These are phyloP conservation scores for Crepidotus variabilis DNA, from an alignment of 768 basidiomycete species.

Conservation along the genomic window DNA sequence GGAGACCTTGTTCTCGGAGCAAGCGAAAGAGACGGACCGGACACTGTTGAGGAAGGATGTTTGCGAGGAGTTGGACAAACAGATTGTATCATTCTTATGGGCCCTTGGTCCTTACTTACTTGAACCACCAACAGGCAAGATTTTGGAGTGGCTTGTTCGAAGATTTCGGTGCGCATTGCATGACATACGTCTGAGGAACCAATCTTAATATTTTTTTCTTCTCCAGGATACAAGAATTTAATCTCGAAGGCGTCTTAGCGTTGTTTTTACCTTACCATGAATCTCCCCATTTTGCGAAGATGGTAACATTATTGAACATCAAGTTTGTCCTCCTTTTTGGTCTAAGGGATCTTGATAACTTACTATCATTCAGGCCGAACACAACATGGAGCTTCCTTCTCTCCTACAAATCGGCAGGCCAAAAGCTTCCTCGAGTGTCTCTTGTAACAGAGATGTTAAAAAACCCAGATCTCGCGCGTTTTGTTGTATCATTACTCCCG, in stretches of 20 bases:
- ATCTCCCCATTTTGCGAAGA: conserved; percentile 90
- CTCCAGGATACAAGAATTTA: conserved; percentile 87
- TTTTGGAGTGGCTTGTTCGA: conserved; percentile 92
- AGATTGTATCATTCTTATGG: conserved; percentile 59
- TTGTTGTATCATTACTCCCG: conserved; percentile 65
- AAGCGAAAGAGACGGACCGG: conserved; percentile 70
- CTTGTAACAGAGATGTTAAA: conserved; percentile 77
- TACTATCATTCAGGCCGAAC: conserved; percentile 40
- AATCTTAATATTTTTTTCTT: background rate
- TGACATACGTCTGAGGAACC: no score
- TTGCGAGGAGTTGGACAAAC: conserved; percentile 57
- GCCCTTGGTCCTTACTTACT: conserved; percentile 79
- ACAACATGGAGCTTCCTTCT: conserved; percentile 67
- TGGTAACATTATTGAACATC: conserved; percentile 82
- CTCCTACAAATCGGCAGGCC: conserved; percentile 73
- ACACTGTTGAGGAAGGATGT: conserved; percentile 67
- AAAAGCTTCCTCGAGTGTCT: conserved; percentile 65
- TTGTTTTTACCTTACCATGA: conserved; percentile 95
- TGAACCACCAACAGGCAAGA: conserved; percentile 75
- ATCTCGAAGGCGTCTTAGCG: conserved; percentile 70
- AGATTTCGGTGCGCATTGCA: conserved; percentile 70
- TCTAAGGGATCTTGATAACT: background rate
- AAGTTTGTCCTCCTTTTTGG: conserved; percentile 39
- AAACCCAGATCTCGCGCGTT: conserved; percentile 68
- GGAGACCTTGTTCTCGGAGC: conserved; percentile 74